Evolutionary conservation across 202 grass and related monocot genomes (phyloP).

Genomic region (Musa balbisiana): DNA sequence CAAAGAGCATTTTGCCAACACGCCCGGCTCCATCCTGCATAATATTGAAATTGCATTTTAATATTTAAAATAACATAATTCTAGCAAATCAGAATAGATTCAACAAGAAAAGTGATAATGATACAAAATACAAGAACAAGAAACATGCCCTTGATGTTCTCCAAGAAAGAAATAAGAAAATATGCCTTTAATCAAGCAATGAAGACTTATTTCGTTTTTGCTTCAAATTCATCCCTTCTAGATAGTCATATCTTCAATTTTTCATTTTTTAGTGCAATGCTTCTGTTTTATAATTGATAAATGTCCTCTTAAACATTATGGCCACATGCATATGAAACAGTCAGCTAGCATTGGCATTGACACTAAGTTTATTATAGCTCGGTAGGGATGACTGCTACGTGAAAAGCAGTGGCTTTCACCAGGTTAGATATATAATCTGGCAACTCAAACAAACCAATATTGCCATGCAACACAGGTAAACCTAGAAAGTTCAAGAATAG

Average conservation of each 20-base stretch:
- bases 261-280: too few species aligned
- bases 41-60: background rate
- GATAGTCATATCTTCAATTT: too few species aligned
- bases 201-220: background rate
- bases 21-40: conserved; percentile 77
- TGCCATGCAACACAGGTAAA: background rate
- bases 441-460: background rate
- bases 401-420: background rate
- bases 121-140: background rate
- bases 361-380: too few species aligned
- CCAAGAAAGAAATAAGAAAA: background rate
- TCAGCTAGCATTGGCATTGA: too few species aligned
- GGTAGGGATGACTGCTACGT: too few species aligned
- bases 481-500: background rate
- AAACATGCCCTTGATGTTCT: background rate
- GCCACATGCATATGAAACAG: too few species aligned
- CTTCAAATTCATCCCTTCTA: background rate
- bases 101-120: background rate
- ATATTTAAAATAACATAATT: background rate
- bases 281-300: too few species aligned
- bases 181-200: background rate
- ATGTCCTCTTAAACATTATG: too few species aligned
- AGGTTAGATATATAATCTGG: background rate
- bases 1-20: conserved; percentile 97
- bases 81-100: background rate